Evolutionary conservation across 331 rosid species (phyloP), one percentile per base, ranked within the genome.

Genomic region (Telfairia occidentalis): DNA sequence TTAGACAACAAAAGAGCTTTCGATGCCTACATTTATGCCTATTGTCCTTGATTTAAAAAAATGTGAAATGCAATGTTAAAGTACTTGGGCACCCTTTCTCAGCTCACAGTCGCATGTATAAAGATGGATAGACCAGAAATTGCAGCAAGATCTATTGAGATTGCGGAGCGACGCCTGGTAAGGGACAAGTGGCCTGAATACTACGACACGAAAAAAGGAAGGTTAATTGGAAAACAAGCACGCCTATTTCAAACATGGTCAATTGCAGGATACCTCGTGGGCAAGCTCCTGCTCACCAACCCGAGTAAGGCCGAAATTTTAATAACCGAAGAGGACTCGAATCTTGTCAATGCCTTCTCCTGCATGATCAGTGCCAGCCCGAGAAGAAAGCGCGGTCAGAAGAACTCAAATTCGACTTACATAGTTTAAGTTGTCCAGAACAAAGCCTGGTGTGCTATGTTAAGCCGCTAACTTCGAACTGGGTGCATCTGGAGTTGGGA

Each of bases 171-270:
- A 54, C 87, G 85, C 45, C 69, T 92, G 43, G 83, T 93, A 11
- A 81, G 74, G 74, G 96, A 92, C 78, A 92, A 80, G 81, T 92
- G 97, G 97, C 97, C 97, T 0, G 96, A 92, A 82, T 92, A 89
- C 57, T 92, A 88, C 30, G 96, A 92, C 82, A 89, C 96, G 0
- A 88, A 81, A 73, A 89, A 78, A 81, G 88, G 85, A 46, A 84
- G 86, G 79, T 82, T 92, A 54, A 82, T 89, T 5, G 97, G 97
- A 29, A 92, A 92, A 81, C 96, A 92, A 82, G 76, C 97, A 13
- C 89, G 12, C 66, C 79, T 92, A 24, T 89, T 40, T 58, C 97
- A 88, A 71, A 89, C 96, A 26, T 92, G 96, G 97, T 89, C 97
- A 10, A 89, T 92, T 52, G 92, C 96, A 18, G 97, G 97, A 73